These are phyloP conservation scores for Boeremia exigua DNA, from an alignment of 2,329 filamentous ascomycete species.

Conservation along the genomic window DNA sequence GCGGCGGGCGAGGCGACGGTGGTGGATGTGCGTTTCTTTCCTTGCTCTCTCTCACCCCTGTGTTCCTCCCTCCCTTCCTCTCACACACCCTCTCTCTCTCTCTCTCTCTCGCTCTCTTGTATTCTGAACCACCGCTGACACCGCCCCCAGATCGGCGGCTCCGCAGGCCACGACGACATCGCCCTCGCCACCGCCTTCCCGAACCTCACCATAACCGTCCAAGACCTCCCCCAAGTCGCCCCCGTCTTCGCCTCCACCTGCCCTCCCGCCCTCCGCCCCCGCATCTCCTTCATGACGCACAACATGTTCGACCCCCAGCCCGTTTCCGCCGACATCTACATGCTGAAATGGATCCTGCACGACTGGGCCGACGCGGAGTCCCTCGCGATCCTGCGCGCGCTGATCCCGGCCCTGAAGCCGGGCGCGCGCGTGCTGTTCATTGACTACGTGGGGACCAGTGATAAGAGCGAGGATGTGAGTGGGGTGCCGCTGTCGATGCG, in stretches of 20 bases:
- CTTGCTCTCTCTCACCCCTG: no score
- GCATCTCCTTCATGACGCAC: constrained; percentile 54
- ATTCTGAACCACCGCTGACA: no score
- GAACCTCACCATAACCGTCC: constrained; percentile 38
- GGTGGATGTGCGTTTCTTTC: constrained; percentile 34
- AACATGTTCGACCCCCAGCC: constrained; percentile 66
- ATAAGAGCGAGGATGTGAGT: constrained; percentile 11
- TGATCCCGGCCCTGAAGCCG: constrained; percentile 63
- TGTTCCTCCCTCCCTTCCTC: no score
- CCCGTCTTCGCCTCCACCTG: constrained; percentile 33
- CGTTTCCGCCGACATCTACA: constrained; percentile 59
- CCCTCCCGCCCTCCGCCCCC: constrained; percentile 29
- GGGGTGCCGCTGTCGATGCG: constrained; percentile 32
- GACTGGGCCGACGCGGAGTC: constrained; percentile 63
- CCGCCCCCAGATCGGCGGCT: constrained; percentile 36
- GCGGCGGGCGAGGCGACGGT: constrained; percentile 30
- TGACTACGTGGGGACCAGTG: constrained; percentile 44
- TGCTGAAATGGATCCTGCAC: constrained; percentile 67
- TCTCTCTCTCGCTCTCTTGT: no score
- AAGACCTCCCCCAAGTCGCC: constrained; percentile 39
- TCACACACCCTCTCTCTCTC: no score
- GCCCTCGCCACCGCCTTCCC: constrained; percentile 34
- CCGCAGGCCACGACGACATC: constrained; percentile 41
- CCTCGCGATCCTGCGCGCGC: constrained; percentile 46
- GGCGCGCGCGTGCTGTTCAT: constrained; percentile 57